Base-by-base conservation (phyloP, 1,284 basidiomycete species). In the Earliella scabrosa region DNA sequence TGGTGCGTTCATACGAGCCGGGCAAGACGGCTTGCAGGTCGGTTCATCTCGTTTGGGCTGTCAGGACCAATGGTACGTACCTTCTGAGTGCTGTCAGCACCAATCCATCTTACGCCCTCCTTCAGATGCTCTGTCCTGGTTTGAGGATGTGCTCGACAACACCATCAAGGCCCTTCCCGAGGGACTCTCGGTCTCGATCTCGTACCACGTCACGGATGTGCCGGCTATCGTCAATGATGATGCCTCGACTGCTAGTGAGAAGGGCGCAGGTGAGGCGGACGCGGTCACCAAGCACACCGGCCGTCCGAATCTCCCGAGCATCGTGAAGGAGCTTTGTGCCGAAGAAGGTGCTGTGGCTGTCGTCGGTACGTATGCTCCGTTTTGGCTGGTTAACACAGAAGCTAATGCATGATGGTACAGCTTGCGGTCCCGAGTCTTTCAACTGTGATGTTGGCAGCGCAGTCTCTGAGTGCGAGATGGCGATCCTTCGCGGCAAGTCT, bases 361-460 rank as follows among this genome's bases (percentile, higher is more conserved):
- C 20, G 63, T 63, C 26, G 63, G 65, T 71, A 35, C 24, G 66
- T 60, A 3, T 6, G 10, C 11, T 9, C 4, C 16, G 8, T 20
- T 24, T 10, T 16, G 18, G 16, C 16, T 38, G 38, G 21, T 16
- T 24, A 18, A 18, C 18, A 34, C 20, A 34, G 23, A 16, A 32
- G 46, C 39, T 41, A 8, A 41, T 13, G 24, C 16, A 27, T 53
- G 13, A 14, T 18, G 46, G 16, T 35, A 6, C n/a, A 71, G 71
- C 65, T 11, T 77, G 77, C 58, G 77, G 77, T 0, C 75, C 77
- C 1, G 63, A 66, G 3, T 64, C 65, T 7, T 70, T 77, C 56
- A 59, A 70, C 20, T 68, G 65, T 43, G 73, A 74, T 45, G 73
- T 74, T 7, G 64, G 75, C 10, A 74, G 72, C 45, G 70, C 72